phyloP scores from a whole-genome alignment of 208 protist genomes.

The Wallacemonas sp. region DNA sequence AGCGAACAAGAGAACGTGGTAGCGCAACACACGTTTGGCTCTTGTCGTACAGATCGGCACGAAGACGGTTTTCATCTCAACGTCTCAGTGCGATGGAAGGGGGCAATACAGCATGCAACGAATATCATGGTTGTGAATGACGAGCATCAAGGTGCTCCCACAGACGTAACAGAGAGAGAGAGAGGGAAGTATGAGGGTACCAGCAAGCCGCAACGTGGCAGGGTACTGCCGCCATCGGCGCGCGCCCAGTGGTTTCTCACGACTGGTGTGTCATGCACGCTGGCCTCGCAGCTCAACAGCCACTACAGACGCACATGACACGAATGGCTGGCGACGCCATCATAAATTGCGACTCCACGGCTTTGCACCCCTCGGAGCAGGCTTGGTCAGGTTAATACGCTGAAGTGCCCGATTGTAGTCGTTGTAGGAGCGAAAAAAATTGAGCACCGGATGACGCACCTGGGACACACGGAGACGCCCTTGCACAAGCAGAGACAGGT shows the following conservation, averaged over 20 bases:
- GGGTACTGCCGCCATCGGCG: too few relatives aligned
- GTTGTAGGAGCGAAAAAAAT: conserved; percentile 87
- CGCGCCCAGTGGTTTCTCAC: too few relatives aligned
- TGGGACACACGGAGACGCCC: conserved; percentile 73
- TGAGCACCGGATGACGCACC: conserved; percentile 79
- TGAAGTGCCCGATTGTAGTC: conserved; percentile 79
- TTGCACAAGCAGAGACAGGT: conserved; percentile 63
- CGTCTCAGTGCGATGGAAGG: too few relatives aligned
- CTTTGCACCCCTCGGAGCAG: conserved; percentile 60
- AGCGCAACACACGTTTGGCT: too few relatives aligned
- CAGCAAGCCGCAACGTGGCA: too few relatives aligned
- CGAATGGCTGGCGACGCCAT: not conserved
- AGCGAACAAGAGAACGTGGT: too few relatives aligned
- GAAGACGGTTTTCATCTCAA: too few relatives aligned
- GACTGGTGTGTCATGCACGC: too few relatives aligned
- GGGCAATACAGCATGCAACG: too few relatives aligned
- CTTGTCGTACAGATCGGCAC: too few relatives aligned
- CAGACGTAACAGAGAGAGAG: not conserved
- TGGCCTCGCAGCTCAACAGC: too few relatives aligned
- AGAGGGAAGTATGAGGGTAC: not conserved
- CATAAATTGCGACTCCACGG: conserved; percentile 83
- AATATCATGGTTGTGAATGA: too few relatives aligned
- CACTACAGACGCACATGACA: not conserved
- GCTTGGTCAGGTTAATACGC: conserved; percentile 82
- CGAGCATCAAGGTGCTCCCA: not conserved